Percentiles rank a stretch among this genome's conserved stretches.
phyloP scores from a whole-genome alignment of 768 basidiomycete genomes.

The Arthromyces matolae region DNA sequence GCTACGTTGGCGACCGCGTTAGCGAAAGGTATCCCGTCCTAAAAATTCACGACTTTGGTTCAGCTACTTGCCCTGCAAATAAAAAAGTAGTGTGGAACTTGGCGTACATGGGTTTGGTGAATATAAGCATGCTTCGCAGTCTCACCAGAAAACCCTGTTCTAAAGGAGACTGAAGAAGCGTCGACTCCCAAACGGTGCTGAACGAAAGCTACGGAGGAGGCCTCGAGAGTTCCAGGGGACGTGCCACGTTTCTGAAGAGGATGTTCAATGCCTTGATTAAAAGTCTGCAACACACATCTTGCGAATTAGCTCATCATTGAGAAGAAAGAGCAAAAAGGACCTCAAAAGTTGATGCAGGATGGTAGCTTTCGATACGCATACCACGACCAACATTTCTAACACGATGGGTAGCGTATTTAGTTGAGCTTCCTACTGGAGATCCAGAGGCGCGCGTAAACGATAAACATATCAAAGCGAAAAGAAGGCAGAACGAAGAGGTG shows the following conservation, averaged over 20 bases:
- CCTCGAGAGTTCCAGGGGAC: slow-evolving; percentile 6
- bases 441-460: no score
- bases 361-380: slow-evolving; percentile 13
- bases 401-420: slow-evolving; percentile 10
- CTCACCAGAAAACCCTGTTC: slow-evolving; percentile 21
- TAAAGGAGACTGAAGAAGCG: slow-evolving; percentile 15
- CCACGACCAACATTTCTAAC: slow-evolving; percentile 11
- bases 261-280: slow-evolving; percentile 13
- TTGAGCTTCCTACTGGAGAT: neutral
- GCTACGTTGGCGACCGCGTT: slow-evolving; percentile 20
- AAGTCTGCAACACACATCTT: no score
- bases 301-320: no score
- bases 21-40: slow-evolving; percentile 18
- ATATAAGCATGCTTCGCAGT: slow-evolving; percentile 26
- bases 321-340: neutral
- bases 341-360: slow-evolving; percentile 15
- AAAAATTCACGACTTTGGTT: no score
- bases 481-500: no score
- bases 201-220: slow-evolving; percentile 15
- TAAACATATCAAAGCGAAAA: no score
- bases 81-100: no score
- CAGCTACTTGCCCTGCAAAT: no score
- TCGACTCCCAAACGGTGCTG: slow-evolving; percentile 16
- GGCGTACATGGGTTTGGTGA: slow-evolving; percentile 27
- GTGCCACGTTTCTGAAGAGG: slow-evolving; percentile 12